Evolutionary conservation across 495 filamentous ascomycete genomes (phyloP).

Genomic region (Xylaria acuta): DNA sequence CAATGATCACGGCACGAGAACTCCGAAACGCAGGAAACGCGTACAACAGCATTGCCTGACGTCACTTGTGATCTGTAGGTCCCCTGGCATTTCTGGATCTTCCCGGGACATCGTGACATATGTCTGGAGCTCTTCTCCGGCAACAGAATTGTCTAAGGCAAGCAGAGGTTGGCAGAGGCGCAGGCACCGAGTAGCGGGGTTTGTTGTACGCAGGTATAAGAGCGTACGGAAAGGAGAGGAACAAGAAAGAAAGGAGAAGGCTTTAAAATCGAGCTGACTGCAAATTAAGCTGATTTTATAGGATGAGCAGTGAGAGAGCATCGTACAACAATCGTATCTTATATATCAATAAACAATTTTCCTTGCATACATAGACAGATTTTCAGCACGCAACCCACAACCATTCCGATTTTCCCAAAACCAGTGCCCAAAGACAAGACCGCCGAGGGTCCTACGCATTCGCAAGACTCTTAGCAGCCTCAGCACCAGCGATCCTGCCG

Average conservation of each 20-base stretch:
- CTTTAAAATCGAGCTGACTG: background rate
- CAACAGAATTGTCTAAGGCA: too few species aligned
- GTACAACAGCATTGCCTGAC: too few species aligned
- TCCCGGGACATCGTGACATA: too few species aligned
- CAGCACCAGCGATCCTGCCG: constrained; percentile 59
- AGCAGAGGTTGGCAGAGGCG: too few species aligned
- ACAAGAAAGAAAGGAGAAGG: background rate
- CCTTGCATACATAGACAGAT: background rate
- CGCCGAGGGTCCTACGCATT: background rate
- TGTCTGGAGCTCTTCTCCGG: too few species aligned
- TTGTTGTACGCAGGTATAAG: too few species aligned
- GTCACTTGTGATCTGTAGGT: too few species aligned
- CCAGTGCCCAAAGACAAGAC: background rate
- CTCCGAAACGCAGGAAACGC: background rate
- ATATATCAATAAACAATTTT: background rate
- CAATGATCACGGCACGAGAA: background rate
- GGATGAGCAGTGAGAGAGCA: too few species aligned
- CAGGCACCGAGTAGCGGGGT: too few species aligned
- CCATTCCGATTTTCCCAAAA: background rate
- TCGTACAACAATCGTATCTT: background rate
- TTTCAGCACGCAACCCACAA: background rate
- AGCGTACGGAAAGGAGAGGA: background rate
- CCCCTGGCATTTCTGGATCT: too few species aligned
- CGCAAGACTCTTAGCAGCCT: constrained; percentile 46
- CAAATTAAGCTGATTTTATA: too few species aligned